Base-by-base conservation (phyloP, 306 rosid genomes). In the Cucumis sativus region DNA sequence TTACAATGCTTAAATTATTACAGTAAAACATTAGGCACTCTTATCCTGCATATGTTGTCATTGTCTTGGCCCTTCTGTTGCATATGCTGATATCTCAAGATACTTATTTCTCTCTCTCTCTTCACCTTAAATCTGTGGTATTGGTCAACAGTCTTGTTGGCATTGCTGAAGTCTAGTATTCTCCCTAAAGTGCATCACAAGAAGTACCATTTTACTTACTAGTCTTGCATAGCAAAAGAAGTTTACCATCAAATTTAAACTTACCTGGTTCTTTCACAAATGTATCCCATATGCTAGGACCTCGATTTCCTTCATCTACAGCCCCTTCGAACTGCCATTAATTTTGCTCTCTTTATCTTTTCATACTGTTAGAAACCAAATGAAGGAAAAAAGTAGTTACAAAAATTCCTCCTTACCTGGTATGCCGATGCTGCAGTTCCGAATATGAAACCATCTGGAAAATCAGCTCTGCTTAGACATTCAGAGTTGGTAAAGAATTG, bases 371-470 rank as follows among this genome's bases (percentile, higher is more conserved):
- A 12, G 67, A 81, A 76, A 47, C 65, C 30, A 15, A 60, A 13
- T 37, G 12, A 37, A 35, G 71, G n/a, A 16, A 68, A 25, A 25
- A 73, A 25, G 25, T 40, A 75, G 21, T 30, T 1, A 41, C 45
- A 56, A 35, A 56, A 35, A n/a, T 35, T 11, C 78, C 43, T 13
- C 43, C 49, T 60, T 90, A 93, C 98, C 98, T 93, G 98, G 83
- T 84, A 83, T 68, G 98, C 98, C 40, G 98, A 93, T 77, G 98
- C 90, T 84, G 98, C 98, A 68, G 97, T 93, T 83, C 98, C 97
- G 81, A 93, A 93, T 45, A 90, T 28, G 66, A 93, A 93, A 61
- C 92, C 96, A 5, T 89, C 75, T 71, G 98, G 98, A 85, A 93
- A 93, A 81, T 93, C 92, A 81, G 61, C 82, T 80, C 97, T 88